Base-by-base conservation (phyloP, 2,329 filamentous ascomycete species). In the Phaeosphaeria sp. region DNA sequence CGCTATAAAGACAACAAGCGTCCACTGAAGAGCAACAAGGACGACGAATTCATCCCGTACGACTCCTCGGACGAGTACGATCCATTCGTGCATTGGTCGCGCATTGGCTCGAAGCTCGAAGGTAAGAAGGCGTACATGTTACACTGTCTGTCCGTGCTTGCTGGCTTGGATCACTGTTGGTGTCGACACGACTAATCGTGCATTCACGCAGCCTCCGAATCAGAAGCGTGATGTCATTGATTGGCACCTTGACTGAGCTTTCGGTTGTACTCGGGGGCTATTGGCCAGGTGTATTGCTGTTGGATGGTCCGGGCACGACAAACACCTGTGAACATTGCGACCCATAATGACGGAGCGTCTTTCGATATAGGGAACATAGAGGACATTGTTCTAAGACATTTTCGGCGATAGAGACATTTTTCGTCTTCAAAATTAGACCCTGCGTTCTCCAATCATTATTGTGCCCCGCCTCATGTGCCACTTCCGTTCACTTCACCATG, bases 91-190 rank as follows among this genome's bases (percentile, higher is more conserved):
- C 53, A 55, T 21, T 64, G 53, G 51, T 40, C 53, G 11, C 53
- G 49, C 40, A 18, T 63, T 4, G 60, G 57, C 24, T 44, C 42
- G 15, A 39, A 27, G 20, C 18, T 49, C 2, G 45, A 47, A 30
- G 47, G 47, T 49, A 45, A 9, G 43, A 8, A 44, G 8, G 15
- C 6, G n/a, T n/a, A 20, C 40, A 20, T n/a, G 3, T 43, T 3
- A 20, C 40, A 6, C 9, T 17, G n/a, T 20, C 8, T 43, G 9
- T 43, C 2, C 33, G 6, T n/a, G 25, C 47, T 61, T 64, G 2
- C 48, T 64, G 9, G 53, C 53, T 8, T 64, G 58, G 61, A 64
- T 59, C 17, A 49, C 56, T 6, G 39, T 64, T 18, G 59, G 59
- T 17, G 49, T 63, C 15, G 56, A 63, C 30, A 36, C 51, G 2